phyloP scores from a whole-genome alignment of 2,329 filamentous ascomycete species.

The Botryosphaeria agaves region DNA sequence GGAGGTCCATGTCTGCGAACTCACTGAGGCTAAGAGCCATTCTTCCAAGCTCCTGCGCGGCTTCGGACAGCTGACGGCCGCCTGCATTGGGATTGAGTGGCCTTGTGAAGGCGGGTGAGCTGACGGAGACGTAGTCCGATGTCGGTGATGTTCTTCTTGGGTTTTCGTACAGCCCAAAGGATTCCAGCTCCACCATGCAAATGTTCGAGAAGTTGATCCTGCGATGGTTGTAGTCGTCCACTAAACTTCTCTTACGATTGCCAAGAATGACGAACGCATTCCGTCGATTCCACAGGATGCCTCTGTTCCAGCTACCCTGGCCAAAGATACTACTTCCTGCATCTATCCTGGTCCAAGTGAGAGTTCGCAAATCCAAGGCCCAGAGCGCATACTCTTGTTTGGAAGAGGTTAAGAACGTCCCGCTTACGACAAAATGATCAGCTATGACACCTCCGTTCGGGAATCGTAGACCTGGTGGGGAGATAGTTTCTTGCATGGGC shows the following conservation, averaged over 20 bases:
- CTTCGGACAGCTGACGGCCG: constrained; percentile 56
- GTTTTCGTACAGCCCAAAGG: constrained; percentile 95
- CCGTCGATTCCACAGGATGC: constrained; percentile 78
- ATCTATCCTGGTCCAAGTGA: constrained; percentile 93
- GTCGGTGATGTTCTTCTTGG: constrained; percentile 62
- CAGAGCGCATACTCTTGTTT: constrained; percentile 97
- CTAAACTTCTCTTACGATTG: constrained; percentile 79
- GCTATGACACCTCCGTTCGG: constrained; percentile 93
- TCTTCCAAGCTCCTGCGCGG: constrained; percentile 73
- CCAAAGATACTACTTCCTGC: constrained; percentile 88
- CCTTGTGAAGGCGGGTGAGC: constrained; percentile 33
- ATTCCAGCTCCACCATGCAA: constrained; percentile 91
- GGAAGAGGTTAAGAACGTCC: constrained; percentile 91
- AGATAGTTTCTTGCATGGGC: constrained; percentile 72
- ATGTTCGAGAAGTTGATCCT: constrained; percentile 95
- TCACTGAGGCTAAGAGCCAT: constrained; percentile 67
- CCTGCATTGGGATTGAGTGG: constrained; percentile 46
- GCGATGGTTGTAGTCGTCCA: constrained; percentile 96
- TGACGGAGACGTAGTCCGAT: constrained; percentile 72
- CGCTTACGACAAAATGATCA: constrained; percentile 91
- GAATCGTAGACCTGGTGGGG: constrained; percentile 82
- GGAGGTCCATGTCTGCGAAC: constrained; percentile 88
- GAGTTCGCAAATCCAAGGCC: constrained; percentile 73
- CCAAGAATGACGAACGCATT: constrained; percentile 94
- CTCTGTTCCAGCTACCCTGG: constrained; percentile 94